phyloP scores from a whole-genome alignment of 495 filamentous ascomycete genomes.

The Aspergillus sparsus region DNA sequence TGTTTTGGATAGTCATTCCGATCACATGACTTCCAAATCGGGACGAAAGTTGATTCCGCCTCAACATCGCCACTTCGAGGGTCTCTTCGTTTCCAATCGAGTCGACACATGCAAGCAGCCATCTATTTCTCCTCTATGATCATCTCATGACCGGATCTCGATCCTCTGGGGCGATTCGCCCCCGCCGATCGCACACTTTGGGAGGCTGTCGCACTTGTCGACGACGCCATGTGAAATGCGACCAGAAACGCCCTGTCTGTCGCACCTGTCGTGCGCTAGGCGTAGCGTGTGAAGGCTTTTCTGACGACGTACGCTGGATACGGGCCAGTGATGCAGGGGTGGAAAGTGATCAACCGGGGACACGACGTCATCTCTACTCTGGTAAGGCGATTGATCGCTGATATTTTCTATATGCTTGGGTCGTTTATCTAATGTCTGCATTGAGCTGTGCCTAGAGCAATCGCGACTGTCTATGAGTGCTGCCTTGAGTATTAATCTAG shows the following conservation, averaged over 20 bases:
- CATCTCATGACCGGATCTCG: constrained; percentile 14
- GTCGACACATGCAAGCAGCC: too few species aligned
- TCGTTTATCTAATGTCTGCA: neutral
- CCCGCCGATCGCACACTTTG: constrained; percentile 35
- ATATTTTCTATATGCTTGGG: neutral
- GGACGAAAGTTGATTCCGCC: too few species aligned
- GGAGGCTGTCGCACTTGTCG: constrained; percentile 41
- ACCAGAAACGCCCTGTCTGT: constrained; percentile 41
- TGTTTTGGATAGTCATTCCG: too few species aligned
- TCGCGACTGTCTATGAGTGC: constrained; percentile 37
- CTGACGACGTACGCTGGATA: constrained; percentile 37
- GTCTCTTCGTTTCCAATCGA: too few species aligned
- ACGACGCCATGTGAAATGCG: constrained; percentile 43
- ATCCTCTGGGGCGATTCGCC: constrained; percentile 22
- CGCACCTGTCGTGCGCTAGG: constrained; percentile 32
- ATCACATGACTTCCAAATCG: too few species aligned
- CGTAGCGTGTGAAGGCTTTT: constrained; percentile 36
- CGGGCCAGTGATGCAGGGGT: constrained; percentile 8
- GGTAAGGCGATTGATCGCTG: constrained; percentile 18
- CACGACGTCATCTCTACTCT: constrained; percentile 38
- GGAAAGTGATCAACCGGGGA: constrained; percentile 25
- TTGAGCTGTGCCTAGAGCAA: constrained; percentile 23
- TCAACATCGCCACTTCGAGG: too few species aligned
- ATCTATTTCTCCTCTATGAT: neutral
- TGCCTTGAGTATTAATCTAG: constrained; percentile 26